phyloP scores from a whole-genome alignment of 805 yeast genomes.

The Wickerhamiella spandovensis region DNA sequence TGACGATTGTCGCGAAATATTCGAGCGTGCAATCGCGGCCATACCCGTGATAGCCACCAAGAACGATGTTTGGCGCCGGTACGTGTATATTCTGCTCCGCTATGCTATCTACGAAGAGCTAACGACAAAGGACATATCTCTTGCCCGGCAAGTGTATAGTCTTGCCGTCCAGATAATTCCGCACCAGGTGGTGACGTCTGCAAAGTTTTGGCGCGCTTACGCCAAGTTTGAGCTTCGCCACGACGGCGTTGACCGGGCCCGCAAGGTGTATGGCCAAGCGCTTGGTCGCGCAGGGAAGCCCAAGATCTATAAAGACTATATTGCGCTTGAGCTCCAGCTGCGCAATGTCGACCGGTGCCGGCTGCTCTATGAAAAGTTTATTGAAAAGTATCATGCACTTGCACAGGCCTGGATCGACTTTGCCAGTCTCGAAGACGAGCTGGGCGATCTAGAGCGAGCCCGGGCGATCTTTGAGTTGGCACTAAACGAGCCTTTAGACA shows the following conservation, averaged over 20 bases:
- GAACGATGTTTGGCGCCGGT: constrained; percentile 50
- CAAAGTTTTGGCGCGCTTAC: constrained; percentile 58
- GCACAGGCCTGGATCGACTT: constrained; percentile 45
- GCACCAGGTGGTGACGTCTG: constrained; percentile 48
- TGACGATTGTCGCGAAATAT: constrained; percentile 25
- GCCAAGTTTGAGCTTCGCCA: constrained; percentile 66
- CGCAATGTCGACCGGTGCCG: constrained; percentile 77
- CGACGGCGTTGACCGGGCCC: constrained; percentile 35
- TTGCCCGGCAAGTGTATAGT: constrained; percentile 40
- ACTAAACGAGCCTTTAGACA: constrained; percentile 19
- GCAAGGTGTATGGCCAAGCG: constrained; percentile 59
- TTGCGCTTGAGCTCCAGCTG: constrained; percentile 48
- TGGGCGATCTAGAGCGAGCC: constrained; percentile 62
- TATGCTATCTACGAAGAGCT: constrained; percentile 53
- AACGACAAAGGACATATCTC: constrained; percentile 28
- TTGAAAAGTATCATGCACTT: constrained; percentile 35
- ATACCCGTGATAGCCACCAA: constrained; percentile 27
- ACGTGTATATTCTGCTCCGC: constrained; percentile 56
- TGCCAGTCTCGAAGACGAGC: constrained; percentile 50
- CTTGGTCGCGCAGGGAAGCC: constrained; percentile 41
- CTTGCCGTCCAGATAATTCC: constrained; percentile 40
- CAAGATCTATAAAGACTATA: constrained; percentile 49
- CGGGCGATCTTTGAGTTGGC: constrained; percentile 49
- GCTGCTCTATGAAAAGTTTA: constrained; percentile 50
- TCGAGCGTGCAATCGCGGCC: constrained; percentile 32